A percentile compares a stretch with the other conserved stretches of the same genome.
Conservation (phyloP, 1,284 basidiomycete genomes). For the Sanghuangporus sanghuang region DNA sequence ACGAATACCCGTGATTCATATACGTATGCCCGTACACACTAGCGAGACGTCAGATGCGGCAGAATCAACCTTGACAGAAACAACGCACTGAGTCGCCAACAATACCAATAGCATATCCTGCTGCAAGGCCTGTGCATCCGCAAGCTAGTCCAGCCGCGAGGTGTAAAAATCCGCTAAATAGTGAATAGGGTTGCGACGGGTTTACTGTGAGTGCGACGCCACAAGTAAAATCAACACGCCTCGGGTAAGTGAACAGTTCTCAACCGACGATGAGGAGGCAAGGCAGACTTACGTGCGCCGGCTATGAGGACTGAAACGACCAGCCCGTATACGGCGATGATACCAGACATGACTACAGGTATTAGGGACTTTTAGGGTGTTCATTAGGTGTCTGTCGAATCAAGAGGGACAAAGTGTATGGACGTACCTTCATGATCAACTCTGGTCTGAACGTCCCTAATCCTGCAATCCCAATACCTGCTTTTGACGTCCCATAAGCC, state of each 20-base stretch:
- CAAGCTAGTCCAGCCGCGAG: conserved; percentile 87
- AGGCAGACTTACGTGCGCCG: conserved; percentile 48
- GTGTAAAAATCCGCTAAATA: conserved; percentile 85
- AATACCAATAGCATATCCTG: conserved; percentile 90
- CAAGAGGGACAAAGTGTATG: not conserved
- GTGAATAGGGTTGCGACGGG: conserved; percentile 39
- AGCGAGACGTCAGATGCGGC: not conserved
- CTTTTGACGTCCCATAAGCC: conserved; percentile 95
- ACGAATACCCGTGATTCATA: conserved; percentile 94
- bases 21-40: conserved; percentile 21
- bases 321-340: conserved; percentile 75
- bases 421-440: conserved; percentile 91
- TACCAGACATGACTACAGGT: conserved; percentile 59
- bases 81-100: conserved; percentile 93
- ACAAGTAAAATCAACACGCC: not conserved
- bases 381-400: not conserved
- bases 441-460: conserved; percentile 94
- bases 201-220: conserved; percentile 40
- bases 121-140: conserved; percentile 85
- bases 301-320: conserved; percentile 91
- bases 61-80: conserved; percentile 24
- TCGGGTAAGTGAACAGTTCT: not conserved
- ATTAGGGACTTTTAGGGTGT: conserved; percentile 46
- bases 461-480: conserved; percentile 97
- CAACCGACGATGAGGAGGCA: conserved; percentile 10